Evolutionary conservation across 371 early-diverging fungal genomes (phyloP), one percentile per base, ranked within the genome.

Genomic region (Zancudomyces culisetae): DNA sequence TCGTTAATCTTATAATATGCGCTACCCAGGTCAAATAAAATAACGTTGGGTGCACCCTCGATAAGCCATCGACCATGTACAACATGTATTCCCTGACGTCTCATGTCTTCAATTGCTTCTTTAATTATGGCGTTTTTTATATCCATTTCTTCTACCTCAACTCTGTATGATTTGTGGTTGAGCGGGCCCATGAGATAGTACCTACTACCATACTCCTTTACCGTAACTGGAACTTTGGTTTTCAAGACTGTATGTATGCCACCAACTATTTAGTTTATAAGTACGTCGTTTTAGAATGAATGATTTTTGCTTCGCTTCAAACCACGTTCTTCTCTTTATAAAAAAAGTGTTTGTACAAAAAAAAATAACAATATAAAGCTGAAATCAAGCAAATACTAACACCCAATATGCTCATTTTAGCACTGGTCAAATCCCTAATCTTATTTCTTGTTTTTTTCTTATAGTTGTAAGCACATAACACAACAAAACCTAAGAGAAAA

Each of bases 191-290:
- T 74, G 56, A 87, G 70, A 53, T 70, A 75, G 64, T 82, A 85
- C 18, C 84, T 74, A 55, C 85, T 85, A 39, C 90, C 92, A 71
- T 87, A 96, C 63, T 94, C 97, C 41, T 81, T 74, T 27, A 80
- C 77, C 0, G 97, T 96, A 19, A 91, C 87, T 1, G 97, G 92
- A 0, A 83, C 89, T 60, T 96, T 96, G 51, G 92, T 86, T 67
- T 87, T 88, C 62, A 96, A 81, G 24, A 96, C 95, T 2, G 94
- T 96, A 71, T 96, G 91, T 64, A 96, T 94, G 28, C 95, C 94
- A 55, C 97, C 97, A 27, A 95, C 96, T 88, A 52, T n/a, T 19
- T 12, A 24, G 49, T 24, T 20, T 20, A 24, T n/a, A n/a, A n/a
- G n/a, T n/a, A n/a, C n/a, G n/a, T n/a, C n/a, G n/a, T n/a, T n/a